Base-by-base conservation (phyloP, 371 early-diverging fungal genomes). In the Funneliformis caledonium region DNA sequence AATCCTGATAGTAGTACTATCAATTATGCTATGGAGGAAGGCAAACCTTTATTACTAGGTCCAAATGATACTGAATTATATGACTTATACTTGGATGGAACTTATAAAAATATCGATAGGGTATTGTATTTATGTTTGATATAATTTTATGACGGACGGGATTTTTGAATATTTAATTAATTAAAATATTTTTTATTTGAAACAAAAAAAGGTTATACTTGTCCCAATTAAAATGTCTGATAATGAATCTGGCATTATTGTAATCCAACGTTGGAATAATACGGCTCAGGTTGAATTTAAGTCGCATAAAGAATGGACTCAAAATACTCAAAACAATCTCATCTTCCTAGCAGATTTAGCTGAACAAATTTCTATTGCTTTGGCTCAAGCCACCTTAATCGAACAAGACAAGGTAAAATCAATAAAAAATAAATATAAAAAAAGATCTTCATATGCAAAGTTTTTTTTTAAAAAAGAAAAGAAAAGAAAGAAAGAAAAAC, bases 301-400 rank as follows among this genome's bases (percentile, higher is more conserved):
- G 0, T 19, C 43, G 16, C 73, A 48, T 22, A 52, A 52, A 22
- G 45, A 72, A 48, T 72, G 73, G 73, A 22, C 47, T 5, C 16
- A 19, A 26, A 72, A 19, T 50, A 72, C 73, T 4, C 16, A 19
- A 26, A 72, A 4, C 26, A 72, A 50, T 0, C 48, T 52, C 9
- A 72, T 16, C 11, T 72, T 72, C 50, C 22, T 72, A 12, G 12
- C 26, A 19, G 73, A 72, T 72, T 47, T 72, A 43, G 56, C 73
- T 48, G 73, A 72, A 72, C 73, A 72, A 50, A 72, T 72, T 48
- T 72, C 73, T 31, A 72, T 72, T 26, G 73, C 73, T 72, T 22
- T 72, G 26, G 31, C 73, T n/a, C 73, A 72, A 72, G 45, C 73
- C 11, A 50, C 3, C 47, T 48, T 72, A 50, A 72, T 72, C 8